These are phyloP conservation scores for Diplocarpon mali DNA, from an alignment of 2,329 filamentous ascomycete species.

Conservation along the genomic window DNA sequence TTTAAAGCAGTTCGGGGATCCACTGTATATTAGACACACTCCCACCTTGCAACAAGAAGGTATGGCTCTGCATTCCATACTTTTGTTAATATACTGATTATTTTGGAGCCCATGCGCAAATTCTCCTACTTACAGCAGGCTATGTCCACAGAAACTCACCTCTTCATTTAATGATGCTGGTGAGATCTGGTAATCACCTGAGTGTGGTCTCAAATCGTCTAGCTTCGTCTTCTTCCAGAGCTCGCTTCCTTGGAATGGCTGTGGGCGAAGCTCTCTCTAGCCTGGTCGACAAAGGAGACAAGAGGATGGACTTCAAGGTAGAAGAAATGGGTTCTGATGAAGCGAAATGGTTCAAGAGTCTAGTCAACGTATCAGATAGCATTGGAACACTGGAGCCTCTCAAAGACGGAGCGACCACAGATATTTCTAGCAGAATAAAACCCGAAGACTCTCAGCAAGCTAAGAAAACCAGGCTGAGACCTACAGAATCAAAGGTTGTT, in stretches of 20 bases:
- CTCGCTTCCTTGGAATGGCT: conserved; percentile 78
- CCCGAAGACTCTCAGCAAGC: conserved; percentile 20
- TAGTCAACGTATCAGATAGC: conserved; percentile 52
- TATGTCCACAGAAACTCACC: conserved; percentile 59
- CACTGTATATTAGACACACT: conserved; percentile 75
- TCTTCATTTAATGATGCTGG: conserved; percentile 54
- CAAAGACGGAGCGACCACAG: conserved; percentile 17
- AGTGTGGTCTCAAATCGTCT: conserved; percentile 77
- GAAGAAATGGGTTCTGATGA: conserved; percentile 67
- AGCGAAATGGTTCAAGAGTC: conserved; percentile 59
- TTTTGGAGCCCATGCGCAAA: conserved; percentile 62
- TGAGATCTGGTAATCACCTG: conserved; percentile 64
- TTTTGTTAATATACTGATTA: not conserved
- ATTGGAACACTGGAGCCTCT: conserved; percentile 48
- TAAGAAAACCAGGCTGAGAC: conserved; percentile 23
- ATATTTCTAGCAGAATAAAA: conserved; percentile 10
- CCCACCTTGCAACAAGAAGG: conserved; percentile 84
- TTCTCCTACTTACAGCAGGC: conserved; percentile 65
- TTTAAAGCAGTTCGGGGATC: conserved; percentile 69
- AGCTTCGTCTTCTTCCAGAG: conserved; percentile 59
- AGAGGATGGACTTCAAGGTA: conserved; percentile 71
- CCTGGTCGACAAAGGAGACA: conserved; percentile 51
- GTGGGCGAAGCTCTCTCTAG: conserved; percentile 63
- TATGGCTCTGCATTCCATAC: conserved; percentile 28
- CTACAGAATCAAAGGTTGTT: conserved; percentile 32